These are phyloP conservation scores for Penicillium sclerotigenum DNA, from an alignment of 2,329 filamentous ascomycete genomes.

Conservation along the genomic window DNA sequence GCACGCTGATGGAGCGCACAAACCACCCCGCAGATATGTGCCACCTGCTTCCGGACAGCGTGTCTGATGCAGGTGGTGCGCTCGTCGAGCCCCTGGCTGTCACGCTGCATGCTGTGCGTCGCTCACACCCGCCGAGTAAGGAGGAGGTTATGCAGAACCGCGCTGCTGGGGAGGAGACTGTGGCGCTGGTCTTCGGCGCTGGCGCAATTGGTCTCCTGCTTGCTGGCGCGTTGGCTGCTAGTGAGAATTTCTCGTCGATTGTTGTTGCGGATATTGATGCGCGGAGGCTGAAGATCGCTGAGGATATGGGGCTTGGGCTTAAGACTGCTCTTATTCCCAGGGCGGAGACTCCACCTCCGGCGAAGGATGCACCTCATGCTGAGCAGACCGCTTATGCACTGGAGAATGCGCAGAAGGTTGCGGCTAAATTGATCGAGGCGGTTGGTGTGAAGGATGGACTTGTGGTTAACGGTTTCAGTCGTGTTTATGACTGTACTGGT, in stretches of 20 bases:
- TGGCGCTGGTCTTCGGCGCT: conserved; percentile 59
- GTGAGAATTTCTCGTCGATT: conserved; percentile 53
- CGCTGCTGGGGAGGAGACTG: conserved; percentile 41
- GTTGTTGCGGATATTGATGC: conserved; percentile 61
- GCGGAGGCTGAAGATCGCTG: conserved; percentile 55
- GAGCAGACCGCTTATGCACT: conserved; percentile 35
- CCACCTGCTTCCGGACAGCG: conserved; percentile 53
- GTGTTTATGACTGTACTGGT: conserved; percentile 48
- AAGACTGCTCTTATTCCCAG: conserved; percentile 40
- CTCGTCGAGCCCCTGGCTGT: conserved; percentile 61
- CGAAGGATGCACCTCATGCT: conserved; percentile 30
- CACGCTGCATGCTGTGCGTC: conserved; percentile 57
- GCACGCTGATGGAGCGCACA: conserved; percentile 61
- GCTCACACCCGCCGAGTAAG: conserved; percentile 49
- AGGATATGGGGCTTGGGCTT: conserved; percentile 35
- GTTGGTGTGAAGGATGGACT: conserved; percentile 17
- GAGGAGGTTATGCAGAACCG: conserved; percentile 40
- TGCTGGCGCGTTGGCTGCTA: conserved; percentile 55
- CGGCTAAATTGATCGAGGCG: conserved; percentile 29
- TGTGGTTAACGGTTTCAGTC: conserved; percentile 36
- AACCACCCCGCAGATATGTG: conserved; percentile 62
- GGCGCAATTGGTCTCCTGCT: conserved; percentile 60
- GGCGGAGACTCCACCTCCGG: conserved; percentile 31
- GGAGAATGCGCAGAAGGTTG: conserved; percentile 37
- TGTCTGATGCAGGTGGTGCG: conserved; percentile 56